Base-by-base conservation (phyloP, 805 yeast species). In the Lipomyces chichibuensis region DNA sequence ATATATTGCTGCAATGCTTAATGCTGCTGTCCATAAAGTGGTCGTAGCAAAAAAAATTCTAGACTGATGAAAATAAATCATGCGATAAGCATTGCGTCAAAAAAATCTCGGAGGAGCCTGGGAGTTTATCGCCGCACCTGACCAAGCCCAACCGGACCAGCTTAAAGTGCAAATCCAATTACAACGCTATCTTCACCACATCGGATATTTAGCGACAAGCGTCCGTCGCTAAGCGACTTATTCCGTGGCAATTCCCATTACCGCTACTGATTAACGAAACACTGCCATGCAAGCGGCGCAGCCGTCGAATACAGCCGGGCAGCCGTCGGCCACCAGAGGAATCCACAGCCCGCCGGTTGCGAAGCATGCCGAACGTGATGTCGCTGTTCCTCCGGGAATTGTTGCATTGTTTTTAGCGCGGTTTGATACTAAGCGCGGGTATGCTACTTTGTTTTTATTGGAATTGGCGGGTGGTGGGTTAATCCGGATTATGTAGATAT, bases 351-450 rank as follows among this genome's bases (percentile, higher is more conserved):
- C 23, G 11, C 49, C 49, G 7, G 49, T 43, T 43, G 49, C 8
- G 11, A 43, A 17, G 23, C 2, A 14, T n/a, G 55, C n/a, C n/a
- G 51, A 37, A 2, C 57, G 23, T 5, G 14, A n/a, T 11, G 20
- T 54, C 33, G 27, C 27, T 29, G 43, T 56, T 6, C 65, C 70
- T 14, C 71, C 71, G 27, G 67, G 65, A 13, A 60, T 68, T 25
- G 71, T 57, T 51, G 84, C 84, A 4, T 68, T 85, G 61, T 85
- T 83, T 69, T 75, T 86, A 13, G 81, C 84, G 1, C 80, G 84
- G 69, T 86, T 86, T 72, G 86, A 86, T 71, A 84, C 83, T 17
- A 81, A 80, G 43, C 75, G 80, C 0, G 89, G 89, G 70, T 65
- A 35, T 6, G 70, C 23, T 29, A 0, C 81, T 37, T 13, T 37